Conservation (phyloP, 305 asterid species). For the Fraxinus angustifolia region DNA sequence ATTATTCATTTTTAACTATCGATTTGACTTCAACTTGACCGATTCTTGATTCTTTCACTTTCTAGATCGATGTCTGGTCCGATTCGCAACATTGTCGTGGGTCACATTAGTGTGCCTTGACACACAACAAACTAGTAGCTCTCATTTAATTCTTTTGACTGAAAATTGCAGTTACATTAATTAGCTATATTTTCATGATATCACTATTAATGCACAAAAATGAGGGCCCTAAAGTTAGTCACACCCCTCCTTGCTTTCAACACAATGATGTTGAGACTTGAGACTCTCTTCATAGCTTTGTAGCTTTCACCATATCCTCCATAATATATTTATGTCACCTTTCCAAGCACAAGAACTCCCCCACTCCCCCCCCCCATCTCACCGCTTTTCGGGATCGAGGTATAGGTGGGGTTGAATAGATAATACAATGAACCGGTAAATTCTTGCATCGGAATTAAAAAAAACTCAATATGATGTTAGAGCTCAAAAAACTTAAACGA, state of each 20-base stretch:
- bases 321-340: neutral
- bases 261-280: constrained; percentile 29
- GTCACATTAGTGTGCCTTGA: neutral
- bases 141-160: neutral
- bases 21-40: too few relatives aligned
- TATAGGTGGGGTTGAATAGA: neutral
- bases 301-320: constrained; percentile 26
- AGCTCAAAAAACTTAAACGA: neutral
- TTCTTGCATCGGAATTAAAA: neutral
- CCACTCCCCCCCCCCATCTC: neutral
- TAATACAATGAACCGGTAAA: neutral
- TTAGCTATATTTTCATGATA: neutral
- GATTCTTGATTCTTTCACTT: too few relatives aligned
- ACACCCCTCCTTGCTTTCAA: constrained; percentile 20
- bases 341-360: neutral
- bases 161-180: neutral
- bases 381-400: neutral
- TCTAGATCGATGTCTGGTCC: neutral
- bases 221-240: constrained; percentile 22
- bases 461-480: neutral
- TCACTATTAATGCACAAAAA: neutral
- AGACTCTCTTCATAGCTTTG: constrained; percentile 1
- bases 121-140: neutral
- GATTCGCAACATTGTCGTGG: neutral
- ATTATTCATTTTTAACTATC: too few relatives aligned